Evolutionary conservation across 2,329 filamentous ascomycete genomes (phyloP).

Genomic region (Coniochaeta sp.): DNA sequence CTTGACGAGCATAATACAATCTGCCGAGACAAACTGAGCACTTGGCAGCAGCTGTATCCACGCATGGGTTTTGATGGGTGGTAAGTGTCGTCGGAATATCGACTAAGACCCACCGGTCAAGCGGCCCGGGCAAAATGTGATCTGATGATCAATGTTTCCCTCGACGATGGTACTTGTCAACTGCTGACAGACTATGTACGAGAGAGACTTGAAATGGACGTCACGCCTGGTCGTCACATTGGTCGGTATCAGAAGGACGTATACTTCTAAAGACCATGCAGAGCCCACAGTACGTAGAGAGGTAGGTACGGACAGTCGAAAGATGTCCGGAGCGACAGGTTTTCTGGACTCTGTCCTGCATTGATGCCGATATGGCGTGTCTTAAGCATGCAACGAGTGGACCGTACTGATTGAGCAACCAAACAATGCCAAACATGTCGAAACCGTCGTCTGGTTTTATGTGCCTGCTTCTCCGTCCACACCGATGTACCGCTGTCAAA

Average conservation of each 20-base stretch:
- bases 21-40: not conserved
- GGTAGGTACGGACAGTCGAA: not conserved
- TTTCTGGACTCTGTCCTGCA: not conserved
- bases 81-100: not conserved
- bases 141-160: not conserved
- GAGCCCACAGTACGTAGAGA: not conserved
- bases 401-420: not conserved
- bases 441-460: not conserved
- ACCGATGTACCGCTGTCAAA: not conserved
- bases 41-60: not conserved
- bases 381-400: not conserved
- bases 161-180: not conserved
- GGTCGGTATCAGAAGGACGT: not conserved
- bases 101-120: not conserved
- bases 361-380: not conserved
- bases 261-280: not conserved
- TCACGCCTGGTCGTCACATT: not conserved
- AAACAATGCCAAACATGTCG: conserved; percentile 2
- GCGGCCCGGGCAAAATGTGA: not conserved
- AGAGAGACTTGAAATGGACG: not conserved
- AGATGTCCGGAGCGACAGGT: not conserved
- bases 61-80: not conserved
- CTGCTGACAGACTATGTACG: not conserved
- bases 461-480: not conserved
- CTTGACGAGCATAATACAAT: not conserved